Evolutionary conservation across 441 rosid genomes (phyloP), one percentile per base, ranked within the genome.

Genomic region (Macaranga tanarius): DNA sequence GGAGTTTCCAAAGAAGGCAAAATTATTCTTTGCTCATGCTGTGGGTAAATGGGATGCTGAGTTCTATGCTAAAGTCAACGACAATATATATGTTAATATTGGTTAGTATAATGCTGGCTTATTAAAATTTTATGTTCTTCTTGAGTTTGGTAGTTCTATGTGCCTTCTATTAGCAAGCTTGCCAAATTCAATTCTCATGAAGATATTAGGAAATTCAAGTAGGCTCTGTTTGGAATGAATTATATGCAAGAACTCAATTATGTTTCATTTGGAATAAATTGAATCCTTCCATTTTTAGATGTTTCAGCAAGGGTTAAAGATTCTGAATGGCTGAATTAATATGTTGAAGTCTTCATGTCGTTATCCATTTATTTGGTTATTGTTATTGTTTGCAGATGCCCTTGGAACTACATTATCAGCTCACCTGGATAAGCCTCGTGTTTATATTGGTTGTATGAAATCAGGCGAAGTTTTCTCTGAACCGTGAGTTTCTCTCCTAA

Each of bases 371-470:
- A 5, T 38, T 31, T 62, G 7, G 1, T 47, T 11, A 60, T 44
- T 71, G 20, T 8, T 79, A 66, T 73, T 79, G 51, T 20, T 62
- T 44, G 56, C 84, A 95, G 98, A 93, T 83, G 80, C 90, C 69
- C 83, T 95, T 57, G 97, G 93, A 79, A 82, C 84, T 77, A 84
- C 95, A 40, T 95, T 95, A 74, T 85, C 97, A 71, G 78, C 89
- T 72, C 86, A 93, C 75, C 51, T 91, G 64, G 82, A 83, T 78
- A 88, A 86, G 73, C 97, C 98, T 75, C 88, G 97, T 57, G 87
- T 84, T 75, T 96, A 96, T 79, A 85, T 96, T 34, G 98, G 99
- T 60, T 96, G 99, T 77, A 96, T 96, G 99, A 96, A 92, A 79
- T 92, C 98, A 22, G 98, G 98, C 52, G 91, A 88, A 86, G 97